phyloP scores from a whole-genome alignment of 2,329 filamentous ascomycete species.

The Penicillium hesseltinei region DNA sequence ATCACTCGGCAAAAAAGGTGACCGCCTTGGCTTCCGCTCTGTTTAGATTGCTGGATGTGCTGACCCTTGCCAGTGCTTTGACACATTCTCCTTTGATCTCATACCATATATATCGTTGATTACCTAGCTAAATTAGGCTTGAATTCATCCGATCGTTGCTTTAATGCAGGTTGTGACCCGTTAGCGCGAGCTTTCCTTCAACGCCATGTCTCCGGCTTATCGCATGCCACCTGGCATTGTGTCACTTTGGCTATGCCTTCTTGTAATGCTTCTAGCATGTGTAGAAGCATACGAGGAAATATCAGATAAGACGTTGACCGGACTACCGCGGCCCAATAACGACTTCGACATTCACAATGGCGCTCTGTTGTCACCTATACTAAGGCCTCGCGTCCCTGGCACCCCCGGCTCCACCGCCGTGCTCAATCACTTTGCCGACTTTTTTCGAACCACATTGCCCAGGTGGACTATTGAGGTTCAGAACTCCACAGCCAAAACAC shows the following conservation, averaged over 20 bases:
- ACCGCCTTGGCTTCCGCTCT: constrained; percentile 8
- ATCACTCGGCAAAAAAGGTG: not conserved
- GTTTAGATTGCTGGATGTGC: not conserved
- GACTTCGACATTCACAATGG: constrained; percentile 79
- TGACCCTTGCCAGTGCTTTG: not conserved
- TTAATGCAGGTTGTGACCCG: constrained; percentile 13
- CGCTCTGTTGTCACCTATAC: constrained; percentile 76
- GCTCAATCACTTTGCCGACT: constrained; percentile 78
- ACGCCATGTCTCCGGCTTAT: constrained; percentile 29
- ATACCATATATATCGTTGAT: not conserved
- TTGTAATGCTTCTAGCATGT: constrained; percentile 22
- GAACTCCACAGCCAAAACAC: constrained; percentile 84
- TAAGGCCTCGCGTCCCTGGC: constrained; percentile 84
- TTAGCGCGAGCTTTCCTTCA: constrained; percentile 3
- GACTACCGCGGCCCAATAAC: constrained; percentile 67
- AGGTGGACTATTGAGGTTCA: constrained; percentile 79
- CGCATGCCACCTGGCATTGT: constrained; percentile 31
- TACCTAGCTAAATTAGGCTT: constrained; percentile 11
- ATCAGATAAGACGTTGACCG: constrained; percentile 70
- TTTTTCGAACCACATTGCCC: constrained; percentile 73
- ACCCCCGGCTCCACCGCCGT: constrained; percentile 71
- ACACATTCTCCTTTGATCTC: not conserved
- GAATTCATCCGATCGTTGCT: not conserved
- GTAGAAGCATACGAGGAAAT: constrained; percentile 57
- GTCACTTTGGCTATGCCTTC: constrained; percentile 25